These are phyloP conservation scores for Leccinum uliginosum DNA, from an alignment of 768 basidiomycete genomes.

Conservation along the genomic window DNA sequence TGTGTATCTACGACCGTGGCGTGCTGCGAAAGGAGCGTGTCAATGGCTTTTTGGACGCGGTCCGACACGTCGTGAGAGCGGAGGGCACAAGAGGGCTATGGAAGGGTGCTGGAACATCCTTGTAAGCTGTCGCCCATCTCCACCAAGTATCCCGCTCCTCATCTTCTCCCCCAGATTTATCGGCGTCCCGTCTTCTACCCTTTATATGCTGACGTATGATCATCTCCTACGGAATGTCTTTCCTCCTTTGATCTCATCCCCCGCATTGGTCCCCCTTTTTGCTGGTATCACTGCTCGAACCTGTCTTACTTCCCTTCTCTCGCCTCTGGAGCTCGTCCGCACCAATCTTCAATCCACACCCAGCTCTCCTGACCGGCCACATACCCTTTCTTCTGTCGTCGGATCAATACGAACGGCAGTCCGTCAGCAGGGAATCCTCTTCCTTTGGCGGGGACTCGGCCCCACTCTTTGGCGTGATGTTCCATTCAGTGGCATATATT, in stretches of 20 bases:
- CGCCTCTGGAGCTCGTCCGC: constrained; percentile 89
- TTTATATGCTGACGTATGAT: constrained; percentile 96
- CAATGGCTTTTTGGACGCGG: constrained; percentile 81
- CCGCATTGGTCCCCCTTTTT: constrained; percentile 59
- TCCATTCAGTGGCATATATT: constrained; percentile 95
- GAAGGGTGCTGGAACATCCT: constrained; percentile 90
- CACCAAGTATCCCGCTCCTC: constrained; percentile 8
- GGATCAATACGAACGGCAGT: constrained; percentile 57
- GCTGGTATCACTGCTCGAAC: constrained; percentile 85
- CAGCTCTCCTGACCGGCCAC: constrained; percentile 58
- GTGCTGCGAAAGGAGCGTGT: constrained; percentile 68
- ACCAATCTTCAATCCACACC: constrained; percentile 93
- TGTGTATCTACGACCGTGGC: constrained; percentile 78
- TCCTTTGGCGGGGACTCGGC: constrained; percentile 87
- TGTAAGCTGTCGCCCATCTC: constrained; percentile 47
- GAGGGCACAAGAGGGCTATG: constrained; percentile 86
- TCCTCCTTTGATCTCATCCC: constrained; percentile 54
- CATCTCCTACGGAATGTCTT: constrained; percentile 65
- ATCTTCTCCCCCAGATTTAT: constrained; percentile 53
- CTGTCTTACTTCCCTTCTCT: constrained; percentile 69
- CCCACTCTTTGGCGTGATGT: constrained; percentile 96
- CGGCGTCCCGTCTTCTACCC: constrained; percentile 85
- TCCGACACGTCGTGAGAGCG: constrained; percentile 71
- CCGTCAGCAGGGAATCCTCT: constrained; percentile 56
- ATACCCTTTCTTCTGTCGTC: constrained; percentile 75